Percentiles rank a stretch among this genome's conserved stretches.
Evolutionary conservation across 768 basidiomycete genomes (phyloP).

Genomic region (Pulveroboletus sp.): DNA sequence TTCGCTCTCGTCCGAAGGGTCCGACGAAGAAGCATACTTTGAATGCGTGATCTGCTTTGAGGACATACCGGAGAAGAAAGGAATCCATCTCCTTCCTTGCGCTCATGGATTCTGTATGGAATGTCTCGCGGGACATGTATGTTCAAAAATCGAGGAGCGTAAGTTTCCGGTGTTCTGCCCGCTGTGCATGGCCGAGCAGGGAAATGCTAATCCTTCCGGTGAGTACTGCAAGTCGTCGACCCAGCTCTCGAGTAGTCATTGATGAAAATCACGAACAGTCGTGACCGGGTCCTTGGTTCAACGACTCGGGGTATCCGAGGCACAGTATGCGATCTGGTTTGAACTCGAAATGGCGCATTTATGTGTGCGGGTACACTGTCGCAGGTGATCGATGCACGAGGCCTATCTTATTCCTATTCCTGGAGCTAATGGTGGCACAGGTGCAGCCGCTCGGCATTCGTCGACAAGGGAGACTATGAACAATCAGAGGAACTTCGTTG

Average conservation of each 20-base stretch:
- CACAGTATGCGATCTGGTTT: slow-evolving; percentile 35
- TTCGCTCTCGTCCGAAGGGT: background rate
- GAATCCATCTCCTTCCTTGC: slow-evolving; percentile 41
- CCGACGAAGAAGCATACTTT: slow-evolving; percentile 28
- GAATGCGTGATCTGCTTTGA: slow-evolving; percentile 58
- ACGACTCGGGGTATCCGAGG: slow-evolving; percentile 39
- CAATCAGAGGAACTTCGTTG: slow-evolving; percentile 41
- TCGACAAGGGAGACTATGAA: slow-evolving; percentile 47
- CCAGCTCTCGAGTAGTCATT: background rate
- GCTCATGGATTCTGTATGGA: slow-evolving; percentile 49
- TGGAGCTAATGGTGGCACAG: slow-evolving; percentile 29
- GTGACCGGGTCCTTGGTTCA: slow-evolving; percentile 35
- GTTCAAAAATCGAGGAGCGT: slow-evolving; percentile 44
- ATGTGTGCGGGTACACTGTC: slow-evolving; percentile 44
- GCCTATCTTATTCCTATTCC: background rate
- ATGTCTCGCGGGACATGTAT: slow-evolving; percentile 44
- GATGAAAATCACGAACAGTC: slow-evolving; percentile 25
- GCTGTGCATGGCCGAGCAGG: slow-evolving; percentile 39
- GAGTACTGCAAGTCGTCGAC: slow-evolving; percentile 6
- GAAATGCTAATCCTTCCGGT: slow-evolving; percentile 30
- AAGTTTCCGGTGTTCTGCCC: slow-evolving; percentile 60
- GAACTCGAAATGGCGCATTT: slow-evolving; percentile 43
- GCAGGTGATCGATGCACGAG: slow-evolving; percentile 33
- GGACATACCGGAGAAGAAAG: slow-evolving; percentile 33
- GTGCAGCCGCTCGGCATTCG: slow-evolving; percentile 44